Base-by-base conservation (phyloP, 192 early-diverging fungal species). In the Allomyces macrogynus region DNA sequence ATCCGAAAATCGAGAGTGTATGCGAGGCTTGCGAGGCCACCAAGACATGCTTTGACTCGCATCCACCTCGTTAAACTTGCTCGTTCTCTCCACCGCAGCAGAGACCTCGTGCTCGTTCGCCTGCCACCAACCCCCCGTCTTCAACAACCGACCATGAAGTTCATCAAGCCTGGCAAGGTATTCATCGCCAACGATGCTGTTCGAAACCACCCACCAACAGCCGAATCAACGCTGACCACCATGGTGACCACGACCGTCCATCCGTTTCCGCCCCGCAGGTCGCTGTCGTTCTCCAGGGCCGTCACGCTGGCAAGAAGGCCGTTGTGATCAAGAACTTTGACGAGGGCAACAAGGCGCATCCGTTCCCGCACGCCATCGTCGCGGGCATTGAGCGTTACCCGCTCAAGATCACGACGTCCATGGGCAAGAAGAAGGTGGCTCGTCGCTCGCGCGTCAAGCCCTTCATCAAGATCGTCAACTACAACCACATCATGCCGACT, bases 401-500 rank as follows among this genome's bases (percentile, higher is more conserved):
- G 62, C 81, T 90, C 67, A 97, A 97, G 87, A 89, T 99, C 71
- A 94, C 92, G 78, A 87, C 86, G 80, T 72, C 80, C 73, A 97
- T 97, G 94, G 85, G 86, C 69, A 85, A 85, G 78, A 93, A 92
- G 87, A 87, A 85, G 81, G 86, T 97, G 63, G 91, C 90, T 69
- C 91, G 92, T 78, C 90, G 96, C 67, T 93, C 91, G 72, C 85
- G 82, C 76, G 93, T 99, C 75, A 97, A 97, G 93, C 87, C 95
- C 72, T 99, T 99, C 84, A 82, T 99, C 79, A 95, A 96, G 85
- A 80, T 84, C 67, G 78, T 99, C 79, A 99, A 99, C 91, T 97
- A 92, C 87, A 89, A 94, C 76, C 96, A 99, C 86, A 73, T 99
- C 67, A 96, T 99, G 93, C 96, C 96, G 77, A 99, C 96, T 73